Evolutionary conservation across 1,139 yeast genomes (phyloP), one percentile per base, ranked within the genome.

Genomic region (Taphrina betulina): DNA sequence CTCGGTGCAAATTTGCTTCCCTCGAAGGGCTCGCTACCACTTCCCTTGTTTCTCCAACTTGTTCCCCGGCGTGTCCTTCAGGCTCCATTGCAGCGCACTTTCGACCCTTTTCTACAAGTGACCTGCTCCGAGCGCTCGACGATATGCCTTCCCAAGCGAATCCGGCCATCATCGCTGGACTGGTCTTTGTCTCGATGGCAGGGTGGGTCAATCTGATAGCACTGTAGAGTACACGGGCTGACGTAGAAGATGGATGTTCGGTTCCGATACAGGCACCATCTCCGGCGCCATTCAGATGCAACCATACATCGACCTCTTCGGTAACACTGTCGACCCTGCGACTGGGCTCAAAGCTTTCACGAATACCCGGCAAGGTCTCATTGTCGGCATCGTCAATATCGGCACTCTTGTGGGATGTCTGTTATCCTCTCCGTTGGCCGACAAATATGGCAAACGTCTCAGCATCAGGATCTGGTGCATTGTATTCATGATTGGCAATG

Each of bases 371-470:
- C 31, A 26, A 26, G 31, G 31, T 12, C 12, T 26, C 7, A 26
- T 26, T 7, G 31, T 26, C 31, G 31, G 31, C 31, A 77, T 77
- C 58, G 74, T 78, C 62, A 76, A 80, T 19, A 76, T 77, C 51
- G 82, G 82, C 66, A 77, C 80, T 36, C 75, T 77, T 57, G 69
- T 77, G 63, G 81, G 81, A 68, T 79, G 77, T 45, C 58, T 68
- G 24, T 60, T 77, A 74, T 78, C 83, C 56, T 60, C 77, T 72
- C 55, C 63, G 67, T 43, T 74, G n/a, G 77, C 78, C 57, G 84
- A 80, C 63, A 69, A 72, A 56, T 63, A 73, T 58, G 84, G 84
- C 50, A 73, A 83, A 67, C 72, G 76, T 60, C 69, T 71, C 68
- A 77, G 80, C 52, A 70, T 80, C 51, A 72, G 76, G 60, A 62